These are phyloP conservation scores for Paracoccidioides lutzii DNA, from an alignment of 2,329 filamentous ascomycete genomes.

Conservation along the genomic window DNA sequence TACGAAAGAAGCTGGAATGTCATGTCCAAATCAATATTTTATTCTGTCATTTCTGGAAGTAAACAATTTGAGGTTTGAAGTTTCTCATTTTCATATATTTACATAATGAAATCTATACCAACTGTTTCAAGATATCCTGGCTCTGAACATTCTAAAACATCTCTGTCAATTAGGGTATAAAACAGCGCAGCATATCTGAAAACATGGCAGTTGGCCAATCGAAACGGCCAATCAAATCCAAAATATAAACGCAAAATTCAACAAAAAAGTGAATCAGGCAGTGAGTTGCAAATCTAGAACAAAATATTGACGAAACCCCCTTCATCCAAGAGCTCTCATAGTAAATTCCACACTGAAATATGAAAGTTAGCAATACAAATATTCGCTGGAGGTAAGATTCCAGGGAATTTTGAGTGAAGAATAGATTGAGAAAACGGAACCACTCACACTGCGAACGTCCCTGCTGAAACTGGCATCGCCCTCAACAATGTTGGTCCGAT, in stretches of 20 bases:
- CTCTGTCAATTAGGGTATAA: not conserved
- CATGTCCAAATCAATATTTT: not conserved
- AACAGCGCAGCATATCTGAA: not conserved
- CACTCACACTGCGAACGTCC: conserved; percentile 74
- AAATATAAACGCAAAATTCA: not conserved
- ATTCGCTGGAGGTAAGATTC: conserved; percentile 8
- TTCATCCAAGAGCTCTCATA: conserved; percentile 34
- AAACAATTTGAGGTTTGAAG: not conserved
- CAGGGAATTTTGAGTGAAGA: not conserved
- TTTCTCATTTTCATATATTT: not conserved
- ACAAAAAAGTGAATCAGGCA: no score
- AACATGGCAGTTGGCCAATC: not conserved
- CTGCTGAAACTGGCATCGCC: conserved; percentile 93
- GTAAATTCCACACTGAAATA: conserved; percentile 31
- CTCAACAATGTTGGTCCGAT: conserved; percentile 80
- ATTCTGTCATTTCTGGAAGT: not conserved
- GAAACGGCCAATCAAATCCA: not conserved
- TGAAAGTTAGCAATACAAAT: conserved; percentile 8
- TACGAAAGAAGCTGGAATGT: not conserved
- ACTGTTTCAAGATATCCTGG: no score
- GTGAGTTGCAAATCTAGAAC: not conserved
- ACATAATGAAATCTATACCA: not conserved
- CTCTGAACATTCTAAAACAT: no score
- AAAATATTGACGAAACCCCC: not conserved
- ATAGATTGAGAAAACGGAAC: not conserved